Base-by-base conservation (phyloP, 202 grass and related monocot genomes). In the Alloteropsis angusta region DNA sequence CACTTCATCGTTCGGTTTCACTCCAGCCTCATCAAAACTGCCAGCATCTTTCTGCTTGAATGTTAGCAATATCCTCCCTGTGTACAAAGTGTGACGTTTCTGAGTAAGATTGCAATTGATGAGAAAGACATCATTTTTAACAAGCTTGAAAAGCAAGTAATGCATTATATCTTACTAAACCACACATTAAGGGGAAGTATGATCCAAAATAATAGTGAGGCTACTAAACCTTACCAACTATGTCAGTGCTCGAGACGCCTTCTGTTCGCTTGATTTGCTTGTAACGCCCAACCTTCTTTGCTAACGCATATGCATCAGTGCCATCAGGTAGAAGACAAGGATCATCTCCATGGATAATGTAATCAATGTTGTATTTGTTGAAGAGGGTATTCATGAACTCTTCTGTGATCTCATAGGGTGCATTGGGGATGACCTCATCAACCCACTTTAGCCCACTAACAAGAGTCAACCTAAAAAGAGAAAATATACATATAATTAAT, bases 261-360 rank as follows among this genome's bases (percentile, higher is more conserved):
- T 97, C 93, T 41, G 93, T 97, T 52, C 93, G 83, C 77, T 90
- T 97, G 80, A 97, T 97, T 88, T 97, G 93, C 87, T 97, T 97
- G 82, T 97, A 97, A 71, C 93, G 87, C 17, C 93, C 93, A 23
- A 69, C 90, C 76, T 93, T 97, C 87, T 97, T 97, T 37, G 93
- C 93, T 34, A 82, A 84, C 0, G 85, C 93, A 84, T 96, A 96
- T 58, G 93, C 93, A 82, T 96, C 93, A 48, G 87, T 90, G 42
- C 93, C 93, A 81, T 96, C 93, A 65, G 93, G 90, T 37, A 96
- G 76, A 74, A 93, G 87, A 83, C 93, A 96, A 73, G 93, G 93
- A 85, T 96, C 93, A 82, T 96, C 93, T 84, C 93, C 93, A 80
- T 96, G 90, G 63, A 96, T 96, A 60, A 96, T 83, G 66, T 93